Percentiles rank a stretch among this genome's conserved stretches.
These are phyloP conservation scores for Theobroma grandiflorum DNA, from an alignment of 441 rosid species.

Conservation along the genomic window DNA sequence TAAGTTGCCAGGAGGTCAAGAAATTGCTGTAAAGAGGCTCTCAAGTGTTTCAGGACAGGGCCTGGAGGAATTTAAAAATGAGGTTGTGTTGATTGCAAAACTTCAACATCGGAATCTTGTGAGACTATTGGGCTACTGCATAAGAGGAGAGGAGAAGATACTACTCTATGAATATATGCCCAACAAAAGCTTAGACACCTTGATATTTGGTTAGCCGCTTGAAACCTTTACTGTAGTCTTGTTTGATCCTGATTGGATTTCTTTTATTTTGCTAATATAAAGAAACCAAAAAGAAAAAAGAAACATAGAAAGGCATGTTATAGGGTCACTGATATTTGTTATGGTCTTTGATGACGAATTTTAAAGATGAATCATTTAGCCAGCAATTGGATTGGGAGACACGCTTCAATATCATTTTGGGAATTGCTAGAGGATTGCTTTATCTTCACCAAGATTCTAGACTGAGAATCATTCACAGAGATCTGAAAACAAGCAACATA, in stretches of 20 bases:
- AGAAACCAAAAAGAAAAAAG: neutral
- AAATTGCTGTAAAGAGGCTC: conserved; percentile 23
- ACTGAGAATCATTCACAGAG: conserved; percentile 25
- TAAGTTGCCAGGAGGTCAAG: neutral
- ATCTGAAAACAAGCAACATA: conserved; percentile 20
- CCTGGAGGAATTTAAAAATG: conserved; percentile 54
- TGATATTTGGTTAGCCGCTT: conserved; percentile 24
- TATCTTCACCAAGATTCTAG: conserved; percentile 33
- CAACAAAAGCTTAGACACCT: conserved; percentile 43
- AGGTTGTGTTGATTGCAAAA: conserved; percentile 59
- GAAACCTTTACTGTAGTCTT: neutral
- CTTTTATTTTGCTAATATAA: neutral
- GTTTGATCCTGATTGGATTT: neutral
- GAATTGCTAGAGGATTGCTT: conserved; percentile 29
- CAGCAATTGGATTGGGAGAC: conserved; percentile 23
- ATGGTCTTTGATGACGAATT: neutral
- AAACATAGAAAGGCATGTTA: neutral
- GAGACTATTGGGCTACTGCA: conserved; percentile 61
- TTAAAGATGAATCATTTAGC: conserved; percentile 21
- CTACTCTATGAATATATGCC: conserved; percentile 67
- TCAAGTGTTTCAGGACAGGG: conserved; percentile 44
- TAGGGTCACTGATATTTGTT: neutral
- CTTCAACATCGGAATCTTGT: conserved; percentile 67
- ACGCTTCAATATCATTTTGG: conserved; percentile 25
- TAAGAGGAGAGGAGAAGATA: conserved; percentile 59